These are phyloP conservation scores for Pseudogymnoascus sp. DNA, from an alignment of 2,329 filamentous ascomycete genomes.

Conservation along the genomic window DNA sequence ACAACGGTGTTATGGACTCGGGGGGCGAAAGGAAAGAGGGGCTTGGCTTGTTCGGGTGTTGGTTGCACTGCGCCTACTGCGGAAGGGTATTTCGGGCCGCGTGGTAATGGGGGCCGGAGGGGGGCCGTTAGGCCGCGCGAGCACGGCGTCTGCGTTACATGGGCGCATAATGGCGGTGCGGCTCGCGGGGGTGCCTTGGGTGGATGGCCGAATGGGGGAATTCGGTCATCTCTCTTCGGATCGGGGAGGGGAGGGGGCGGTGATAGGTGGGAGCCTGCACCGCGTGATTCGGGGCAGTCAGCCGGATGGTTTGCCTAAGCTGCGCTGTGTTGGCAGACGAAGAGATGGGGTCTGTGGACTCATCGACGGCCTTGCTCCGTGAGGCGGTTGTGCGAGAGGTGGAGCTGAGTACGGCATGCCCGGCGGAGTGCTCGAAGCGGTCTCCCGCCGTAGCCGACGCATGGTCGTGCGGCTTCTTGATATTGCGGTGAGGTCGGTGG, in stretches of 20 bases:
- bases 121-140: neutral
- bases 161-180: neutral
- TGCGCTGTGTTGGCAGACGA: neutral
- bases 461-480: neutral
- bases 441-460: neutral
- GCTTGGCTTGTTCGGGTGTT: neutral
- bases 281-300: neutral
- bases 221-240: neutral
- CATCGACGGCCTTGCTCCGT: neutral
- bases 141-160: neutral
- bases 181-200: neutral
- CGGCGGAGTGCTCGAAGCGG: neutral
- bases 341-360: neutral
- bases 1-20: neutral
- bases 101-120: neutral
- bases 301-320: slow-evolving; percentile 1
- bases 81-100: slow-evolving; percentile 1
- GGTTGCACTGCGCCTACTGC: neutral
- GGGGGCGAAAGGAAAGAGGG: neutral
- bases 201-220: neutral
- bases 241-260: neutral
- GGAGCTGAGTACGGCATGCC: neutral
- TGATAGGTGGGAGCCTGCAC: neutral
- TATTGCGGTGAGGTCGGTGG: neutral
- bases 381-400: neutral